Percentiles rank a stretch among this genome's conserved stretches.
phyloP scores from a whole-genome alignment of 805 yeast genomes.

The Saturnispora sekii region DNA sequence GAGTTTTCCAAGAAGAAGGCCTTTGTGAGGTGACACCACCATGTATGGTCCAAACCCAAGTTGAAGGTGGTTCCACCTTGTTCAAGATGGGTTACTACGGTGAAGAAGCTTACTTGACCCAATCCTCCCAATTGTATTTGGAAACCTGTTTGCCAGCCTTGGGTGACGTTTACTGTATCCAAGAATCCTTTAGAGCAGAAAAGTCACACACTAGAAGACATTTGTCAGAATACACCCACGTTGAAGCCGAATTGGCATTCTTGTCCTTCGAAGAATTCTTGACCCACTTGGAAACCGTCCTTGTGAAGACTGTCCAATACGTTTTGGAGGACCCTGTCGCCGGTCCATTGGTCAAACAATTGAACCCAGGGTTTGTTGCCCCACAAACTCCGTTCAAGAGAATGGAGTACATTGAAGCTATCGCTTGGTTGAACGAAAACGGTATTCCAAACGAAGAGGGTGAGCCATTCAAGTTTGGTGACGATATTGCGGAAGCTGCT shows the following conservation, averaged over 20 bases:
- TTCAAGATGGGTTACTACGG: conserved; percentile 92
- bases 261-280: conserved; percentile 79
- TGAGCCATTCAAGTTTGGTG: conserved; percentile 88
- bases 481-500: conserved; percentile 98
- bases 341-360: conserved; percentile 79
- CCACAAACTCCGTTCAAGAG: conserved; percentile 86
- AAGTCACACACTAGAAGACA: conserved; percentile 98
- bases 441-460: conserved; percentile 93
- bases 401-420: conserved; percentile 82
- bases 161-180: conserved; percentile 96
- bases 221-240: conserved; percentile 91
- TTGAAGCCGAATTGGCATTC: conserved; percentile 91
- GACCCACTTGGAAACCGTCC: conserved; percentile 70
- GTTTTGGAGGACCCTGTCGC: conserved; percentile 86
- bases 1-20: conserved; percentile 64
- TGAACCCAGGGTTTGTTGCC: conserved; percentile 83
- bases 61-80: conserved; percentile 97
- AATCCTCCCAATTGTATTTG: conserved; percentile 91
- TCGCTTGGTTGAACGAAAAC: conserved; percentile 94
- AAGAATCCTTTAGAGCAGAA: conserved; percentile 98
- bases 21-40: conserved; percentile 95
- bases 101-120: conserved; percentile 93
- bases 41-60: conserved; percentile 99
- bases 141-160: conserved; percentile 94
- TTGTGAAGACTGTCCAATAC: conserved; percentile 59